Evolutionary conservation across 2,329 filamentous ascomycete genomes (phyloP).

Genomic region (Exophiala sideris): DNA sequence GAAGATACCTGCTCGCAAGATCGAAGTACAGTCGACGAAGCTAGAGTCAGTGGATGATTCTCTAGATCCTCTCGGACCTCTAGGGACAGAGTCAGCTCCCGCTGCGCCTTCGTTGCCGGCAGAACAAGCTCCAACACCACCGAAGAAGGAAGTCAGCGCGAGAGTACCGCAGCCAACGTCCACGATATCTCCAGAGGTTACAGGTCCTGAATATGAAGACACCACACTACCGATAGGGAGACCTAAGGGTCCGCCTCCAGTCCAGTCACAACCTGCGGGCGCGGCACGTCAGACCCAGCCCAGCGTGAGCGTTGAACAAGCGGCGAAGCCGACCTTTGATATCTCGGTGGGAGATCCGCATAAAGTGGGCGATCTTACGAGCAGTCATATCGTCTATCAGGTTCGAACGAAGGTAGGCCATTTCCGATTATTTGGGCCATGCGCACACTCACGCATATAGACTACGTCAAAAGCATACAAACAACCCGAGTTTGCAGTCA

Average conservation of each 20-base stretch:
- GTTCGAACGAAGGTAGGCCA: constrained; percentile 78
- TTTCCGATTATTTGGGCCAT: neutral
- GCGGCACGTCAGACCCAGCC: constrained; percentile 59
- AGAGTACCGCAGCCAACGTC: constrained; percentile 30
- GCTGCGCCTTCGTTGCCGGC: constrained; percentile 33
- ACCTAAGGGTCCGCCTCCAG: constrained; percentile 59
- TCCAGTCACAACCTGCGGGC: constrained; percentile 50
- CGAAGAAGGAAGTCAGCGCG: constrained; percentile 54
- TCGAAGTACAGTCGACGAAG: constrained; percentile 59
- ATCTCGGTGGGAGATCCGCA: constrained; percentile 94
- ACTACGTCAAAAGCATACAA: constrained; percentile 96
- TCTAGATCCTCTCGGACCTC: constrained; percentile 60
- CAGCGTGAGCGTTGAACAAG: constrained; percentile 88
- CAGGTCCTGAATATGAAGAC: constrained; percentile 71
- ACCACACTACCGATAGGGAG: constrained; percentile 60
- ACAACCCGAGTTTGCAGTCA: constrained; percentile 87
- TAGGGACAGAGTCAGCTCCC: constrained; percentile 42
- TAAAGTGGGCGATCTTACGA: constrained; percentile 95
- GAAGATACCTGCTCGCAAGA: constrained; percentile 53
- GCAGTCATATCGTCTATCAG: constrained; percentile 95
- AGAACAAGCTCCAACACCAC: constrained; percentile 57
- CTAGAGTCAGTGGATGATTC: constrained; percentile 62
- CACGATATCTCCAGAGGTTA: constrained; percentile 50
- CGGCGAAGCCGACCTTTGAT: constrained; percentile 83
- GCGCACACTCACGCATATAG: constrained; percentile 44